Base-by-base conservation (phyloP, 208 protist species). In the Trypanosoma conorhini region DNA sequence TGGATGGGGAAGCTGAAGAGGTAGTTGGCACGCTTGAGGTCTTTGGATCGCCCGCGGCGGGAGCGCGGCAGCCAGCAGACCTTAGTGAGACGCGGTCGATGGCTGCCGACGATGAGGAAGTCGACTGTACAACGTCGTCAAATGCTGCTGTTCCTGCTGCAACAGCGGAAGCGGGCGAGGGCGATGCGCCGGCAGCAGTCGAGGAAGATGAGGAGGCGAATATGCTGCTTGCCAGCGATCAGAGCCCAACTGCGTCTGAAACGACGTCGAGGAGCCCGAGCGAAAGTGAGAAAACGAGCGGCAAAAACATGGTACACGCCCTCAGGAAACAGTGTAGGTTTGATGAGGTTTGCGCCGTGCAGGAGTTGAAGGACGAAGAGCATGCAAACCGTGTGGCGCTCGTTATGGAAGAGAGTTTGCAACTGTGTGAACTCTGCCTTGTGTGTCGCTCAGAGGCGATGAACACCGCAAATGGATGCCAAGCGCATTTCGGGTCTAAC, bases 351-450 rank as follows among this genome's bases (percentile, higher is more conserved):
- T 46, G 42, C 17, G 42, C 42, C 42, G 17, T 46, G 9, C 42
- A 19, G 8, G 42, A 46, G 15, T 46, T 46, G 15, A 46, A 46
- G 15, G 42, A 3, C 9, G 42, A 48, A 5, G 64, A 69, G 52
- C 61, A 44, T 51, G 38, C 38, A 30, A 19, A 2, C 54, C 64
- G 64, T 12, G 15, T 69, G 3, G 5, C 31, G 15, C 26, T 69
- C 31, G 35, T 69, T 40, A 31, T 61, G 22, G 54, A 60, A 38
- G 64, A 69, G 40, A 46, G n/a, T 69, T 19, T 42, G 1, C 30
- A 60, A 24, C 24, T 61, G 48, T 51, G 31, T 51, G 64, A 69
- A 51, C 31, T 69, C 5, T 69, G 26, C 33, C 28, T 51, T 30
- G 19, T 38, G 21, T 24, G 26, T 69, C 38, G 12, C 22, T 35